Evolutionary conservation across 139 green algal species (phyloP), one percentile per base, ranked within the genome.

Genomic region (Auxenochlorella pyrenoidosa): DNA sequence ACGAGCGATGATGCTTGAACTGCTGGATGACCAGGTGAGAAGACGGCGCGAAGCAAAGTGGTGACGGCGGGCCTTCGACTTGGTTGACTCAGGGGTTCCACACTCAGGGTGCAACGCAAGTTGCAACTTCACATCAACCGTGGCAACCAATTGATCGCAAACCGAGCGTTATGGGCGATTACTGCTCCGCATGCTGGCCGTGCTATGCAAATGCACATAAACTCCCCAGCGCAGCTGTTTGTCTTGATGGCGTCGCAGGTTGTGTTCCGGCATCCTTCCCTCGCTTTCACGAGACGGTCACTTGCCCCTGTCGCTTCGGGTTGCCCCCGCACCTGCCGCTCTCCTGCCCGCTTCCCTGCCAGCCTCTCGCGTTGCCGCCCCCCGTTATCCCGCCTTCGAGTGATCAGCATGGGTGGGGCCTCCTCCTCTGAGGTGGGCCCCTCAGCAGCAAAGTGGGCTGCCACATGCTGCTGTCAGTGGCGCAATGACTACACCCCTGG

Each of bases 401-500:
- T 41, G 28, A 36, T 30, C 75, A 81, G 26, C 44, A 81, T 81
- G 75, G 75, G 75, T 28, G 75, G 75, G 26, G 75, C 75, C 30
- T 41, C 43, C 15, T 81, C 75, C 30, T 65, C 43, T 34, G 75
- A 81, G 75, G 75, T 81, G 75, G 26, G 75, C 43, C 6, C 73
- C 18, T 24, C 2, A 63, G 54, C 54, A 63, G 54, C 54, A 26
- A 22, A 26, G 2, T 63, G 54, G 15, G 18, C 54, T 63, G 54
- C 54, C 54, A 63, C 54, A 63, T 63, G 54, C 18, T 63, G 54
- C 54, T 63, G 54, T 13, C 54, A 24, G 18, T 63, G 66, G 66
- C 66, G 32, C 72, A 44, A 79, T 79, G 73, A 79, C 73, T 79
- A 81, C 75, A 60, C 43, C 30, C n/a, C 32, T 24, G 44, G 12